Evolutionary conservation across 768 basidiomycete genomes (phyloP).

Genomic region (Leccinum variicolor): DNA sequence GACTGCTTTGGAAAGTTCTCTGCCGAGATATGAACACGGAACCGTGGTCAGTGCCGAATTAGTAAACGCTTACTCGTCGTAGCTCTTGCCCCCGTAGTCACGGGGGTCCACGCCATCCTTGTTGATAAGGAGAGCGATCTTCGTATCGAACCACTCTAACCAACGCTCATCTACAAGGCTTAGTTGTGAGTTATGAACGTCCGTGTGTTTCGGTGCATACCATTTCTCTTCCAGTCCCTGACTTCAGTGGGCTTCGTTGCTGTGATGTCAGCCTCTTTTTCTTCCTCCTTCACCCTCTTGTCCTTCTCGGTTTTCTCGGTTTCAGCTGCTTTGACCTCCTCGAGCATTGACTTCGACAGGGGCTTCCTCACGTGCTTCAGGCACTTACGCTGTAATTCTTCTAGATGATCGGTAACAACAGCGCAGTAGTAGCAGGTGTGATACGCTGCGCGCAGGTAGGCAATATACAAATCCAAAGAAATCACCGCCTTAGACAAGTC

Average conservation of each 20-base stretch:
- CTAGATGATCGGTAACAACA: conserved; percentile 86
- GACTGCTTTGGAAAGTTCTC: conserved; percentile 77
- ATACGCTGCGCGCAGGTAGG: conserved; percentile 89
- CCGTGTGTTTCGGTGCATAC: conserved; percentile 36
- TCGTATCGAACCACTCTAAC: conserved; percentile 86
- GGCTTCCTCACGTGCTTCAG: conserved; percentile 86
- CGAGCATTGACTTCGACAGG: conserved; percentile 55
- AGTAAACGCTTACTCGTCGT: conserved; percentile 71
- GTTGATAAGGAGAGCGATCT: conserved; percentile 78
- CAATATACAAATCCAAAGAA: conserved; percentile 88
- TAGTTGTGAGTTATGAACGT: conserved; percentile 8
- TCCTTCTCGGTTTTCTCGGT: conserved; percentile 44
- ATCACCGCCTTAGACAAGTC: conserved; percentile 57
- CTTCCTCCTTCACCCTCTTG: conserved; percentile 44
- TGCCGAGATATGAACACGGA: conserved; percentile 32
- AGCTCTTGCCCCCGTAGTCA: conserved; percentile 85
- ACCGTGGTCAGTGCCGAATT: conserved; percentile 3
- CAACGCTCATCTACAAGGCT: conserved; percentile 71
- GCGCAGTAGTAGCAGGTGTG: conserved; percentile 98
- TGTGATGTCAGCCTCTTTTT: conserved; percentile 36
- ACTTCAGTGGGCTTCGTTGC: conserved; percentile 38
- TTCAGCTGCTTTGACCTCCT: conserved; percentile 59
- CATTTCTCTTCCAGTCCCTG: conserved; percentile 62
- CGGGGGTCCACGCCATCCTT: conserved; percentile 78
- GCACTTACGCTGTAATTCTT: conserved; percentile 95